Conservation (phyloP, 2,329 filamentous ascomycete genomes). For the Cytospora mali region DNA sequence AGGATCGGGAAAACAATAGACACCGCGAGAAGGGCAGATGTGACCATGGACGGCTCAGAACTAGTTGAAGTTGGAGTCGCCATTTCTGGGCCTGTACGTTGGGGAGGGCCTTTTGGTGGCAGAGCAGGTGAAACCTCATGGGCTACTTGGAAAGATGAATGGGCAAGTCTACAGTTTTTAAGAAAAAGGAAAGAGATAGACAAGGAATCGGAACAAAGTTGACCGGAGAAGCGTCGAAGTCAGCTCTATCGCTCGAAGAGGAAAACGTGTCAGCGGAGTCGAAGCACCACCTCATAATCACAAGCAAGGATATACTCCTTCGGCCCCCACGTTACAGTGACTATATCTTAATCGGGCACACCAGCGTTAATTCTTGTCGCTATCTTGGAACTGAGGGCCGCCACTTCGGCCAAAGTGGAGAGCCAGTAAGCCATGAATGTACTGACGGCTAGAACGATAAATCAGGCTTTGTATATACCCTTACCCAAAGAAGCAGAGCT, state of each 20-base stretch:
- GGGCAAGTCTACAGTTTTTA: background rate
- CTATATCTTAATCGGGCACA: too few species aligned
- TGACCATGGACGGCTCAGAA: background rate
- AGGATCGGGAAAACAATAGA: constrained; percentile 5
- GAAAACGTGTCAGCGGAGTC: constrained; percentile 1
- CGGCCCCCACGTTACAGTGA: too few species aligned
- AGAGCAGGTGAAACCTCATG: background rate
- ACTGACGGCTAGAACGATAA: too few species aligned
- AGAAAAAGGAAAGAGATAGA: background rate
- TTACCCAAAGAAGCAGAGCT: too few species aligned
- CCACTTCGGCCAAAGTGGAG: too few species aligned
- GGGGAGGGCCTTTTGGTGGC: background rate
- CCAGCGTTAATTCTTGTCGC: background rate
- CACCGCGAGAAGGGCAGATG: constrained; percentile 3
- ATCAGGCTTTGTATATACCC: too few species aligned
- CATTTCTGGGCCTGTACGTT: background rate
- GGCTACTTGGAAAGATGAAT: background rate
- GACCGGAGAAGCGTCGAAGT: background rate
- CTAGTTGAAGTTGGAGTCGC: background rate
- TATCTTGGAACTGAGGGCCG: too few species aligned
- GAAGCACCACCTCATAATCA: too few species aligned
- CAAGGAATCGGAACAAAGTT: too few species aligned
- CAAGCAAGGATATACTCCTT: too few species aligned
- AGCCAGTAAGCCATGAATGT: too few species aligned
- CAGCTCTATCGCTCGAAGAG: constrained; percentile 1